Conservation (phyloP, 495 filamentous ascomycete genomes). For the Parathielavia appendiculata region DNA sequence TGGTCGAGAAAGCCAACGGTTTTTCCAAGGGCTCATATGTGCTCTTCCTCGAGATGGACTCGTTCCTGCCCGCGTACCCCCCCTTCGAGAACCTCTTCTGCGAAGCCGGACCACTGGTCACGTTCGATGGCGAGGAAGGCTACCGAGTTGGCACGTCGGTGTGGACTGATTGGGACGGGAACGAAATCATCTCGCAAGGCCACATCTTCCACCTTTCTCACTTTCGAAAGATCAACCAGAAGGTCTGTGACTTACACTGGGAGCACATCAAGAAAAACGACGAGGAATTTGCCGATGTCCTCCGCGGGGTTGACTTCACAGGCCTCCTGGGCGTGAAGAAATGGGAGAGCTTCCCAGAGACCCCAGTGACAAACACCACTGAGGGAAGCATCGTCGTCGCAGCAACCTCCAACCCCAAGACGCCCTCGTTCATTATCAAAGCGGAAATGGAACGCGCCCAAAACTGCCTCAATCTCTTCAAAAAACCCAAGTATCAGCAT, state of each 20-base stretch:
- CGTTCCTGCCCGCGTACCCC: slow-evolving; percentile 19
- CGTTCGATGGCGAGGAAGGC: slow-evolving; percentile 13
- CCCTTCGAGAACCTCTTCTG: not conserved
- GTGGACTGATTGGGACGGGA: not conserved
- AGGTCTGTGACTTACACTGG: not conserved
- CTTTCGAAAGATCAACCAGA: slow-evolving; percentile 7
- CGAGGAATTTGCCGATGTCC: not conserved
- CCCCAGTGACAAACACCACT: too few species aligned
- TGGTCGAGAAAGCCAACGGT: not conserved
- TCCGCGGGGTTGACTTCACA: slow-evolving; percentile 15
- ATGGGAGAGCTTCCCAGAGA: slow-evolving; percentile 9
- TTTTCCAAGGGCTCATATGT: slow-evolving; percentile 12
- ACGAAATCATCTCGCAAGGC: slow-evolving; percentile 22
- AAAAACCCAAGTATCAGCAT: slow-evolving; percentile 20
- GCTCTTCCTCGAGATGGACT: slow-evolving; percentile 22
- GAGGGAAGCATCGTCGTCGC: not conserved
- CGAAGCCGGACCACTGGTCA: not conserved
- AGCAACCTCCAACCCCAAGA: slow-evolving; percentile 1
- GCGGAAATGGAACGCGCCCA: slow-evolving; percentile 24
- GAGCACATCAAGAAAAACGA: not conserved
- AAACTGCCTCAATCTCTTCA: slow-evolving; percentile 31
- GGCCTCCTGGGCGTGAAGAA: slow-evolving; percentile 14
- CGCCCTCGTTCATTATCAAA: slow-evolving; percentile 21
- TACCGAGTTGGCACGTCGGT: slow-evolving; percentile 14
- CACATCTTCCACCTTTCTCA: slow-evolving; percentile 12